Evolutionary conservation across 2,329 filamentous ascomycete species (phyloP), one percentile per base, ranked within the genome.

Genomic region (Colletotrichum lupini): DNA sequence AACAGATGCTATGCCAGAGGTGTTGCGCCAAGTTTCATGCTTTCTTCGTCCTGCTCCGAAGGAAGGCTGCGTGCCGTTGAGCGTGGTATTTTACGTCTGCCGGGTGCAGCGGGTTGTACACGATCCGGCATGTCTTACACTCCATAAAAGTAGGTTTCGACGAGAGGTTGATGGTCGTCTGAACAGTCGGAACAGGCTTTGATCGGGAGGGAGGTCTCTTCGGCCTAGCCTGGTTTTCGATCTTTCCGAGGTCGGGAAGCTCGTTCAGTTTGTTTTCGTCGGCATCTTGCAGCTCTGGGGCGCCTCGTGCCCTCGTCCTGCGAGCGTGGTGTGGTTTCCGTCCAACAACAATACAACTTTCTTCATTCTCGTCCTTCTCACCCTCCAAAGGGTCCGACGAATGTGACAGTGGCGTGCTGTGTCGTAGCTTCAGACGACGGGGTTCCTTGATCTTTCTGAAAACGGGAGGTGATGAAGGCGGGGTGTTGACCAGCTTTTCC

Each of bases 121-220:
- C 82, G 1, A 80, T 85, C 64, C 85, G 79, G 74, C 85, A 86
- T 3, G 81, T 70, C 62, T 80, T 84, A 74, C 85, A 86, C 67
- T 86, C 84, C 2, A 83, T 81, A 72, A 86, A 86, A 1, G 84
- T 77, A 3, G 83, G 82, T 30, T 82, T 80, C 1, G 81, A 79
- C 0, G 85, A 85, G 2, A 86, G 77, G 42, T 86, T 86, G n/a
- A 86, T 79, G 1, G 84, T 86, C 1, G 83, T 86, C 63, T 86
- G 85, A 1, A 86, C 69, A 19, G 76, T 74, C 1, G 80, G 67
- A 1, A 75, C 58, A 8, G 74, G n/a, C 52, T 78, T 81, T 4
- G 35, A 53, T 19, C 57, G 30, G 24, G 35, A 52, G 2, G 63
- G 59, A 19, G 60, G 24, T 49, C 60, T 73, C 11, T 67, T 79